A percentile compares a stretch with the other conserved stretches of the same genome.
Evolutionary conservation across 2,329 filamentous ascomycete genomes (phyloP).

Genomic region (Fusarium sp.): DNA sequence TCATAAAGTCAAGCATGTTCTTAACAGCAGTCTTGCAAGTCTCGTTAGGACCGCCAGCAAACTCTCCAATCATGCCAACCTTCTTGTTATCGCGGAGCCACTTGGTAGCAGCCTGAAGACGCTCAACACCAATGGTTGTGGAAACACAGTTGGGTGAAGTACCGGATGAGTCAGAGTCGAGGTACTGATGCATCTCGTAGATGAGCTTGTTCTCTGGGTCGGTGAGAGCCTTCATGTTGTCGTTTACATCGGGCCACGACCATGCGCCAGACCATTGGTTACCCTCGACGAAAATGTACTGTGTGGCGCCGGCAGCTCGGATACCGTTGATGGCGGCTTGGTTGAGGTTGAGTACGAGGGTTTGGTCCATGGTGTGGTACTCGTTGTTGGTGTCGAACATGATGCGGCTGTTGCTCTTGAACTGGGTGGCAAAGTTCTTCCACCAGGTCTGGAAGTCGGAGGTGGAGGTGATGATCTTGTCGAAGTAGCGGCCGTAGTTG

Average conservation of each 20-base stretch:
- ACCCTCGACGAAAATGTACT: conserved; percentile 68
- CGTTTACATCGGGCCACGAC: conserved; percentile 55
- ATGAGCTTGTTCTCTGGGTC: conserved; percentile 63
- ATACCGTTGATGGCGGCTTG: conserved; percentile 73
- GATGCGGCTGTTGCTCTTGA: conserved; percentile 64
- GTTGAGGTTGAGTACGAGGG: conserved; percentile 69
- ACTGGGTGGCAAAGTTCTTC: conserved; percentile 64
- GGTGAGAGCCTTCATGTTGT: conserved; percentile 55
- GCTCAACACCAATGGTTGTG: conserved; percentile 60
- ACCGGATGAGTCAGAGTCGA: conserved; percentile 65
- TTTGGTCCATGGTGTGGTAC: conserved; percentile 71
- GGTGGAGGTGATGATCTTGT: conserved; percentile 64
- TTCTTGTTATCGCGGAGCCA: conserved; percentile 68
- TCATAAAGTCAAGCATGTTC: conserved; percentile 63
- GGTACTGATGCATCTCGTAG: conserved; percentile 71
- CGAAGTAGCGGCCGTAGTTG: conserved; percentile 69
- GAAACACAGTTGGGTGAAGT: conserved; percentile 61
- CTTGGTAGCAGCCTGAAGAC: conserved; percentile 60
- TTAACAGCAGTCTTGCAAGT: conserved; percentile 64
- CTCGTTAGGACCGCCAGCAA: conserved; percentile 63
- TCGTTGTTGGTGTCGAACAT: conserved; percentile 77
- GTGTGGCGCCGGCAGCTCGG: conserved; percentile 67
- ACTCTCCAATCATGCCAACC: conserved; percentile 66
- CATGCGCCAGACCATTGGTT: conserved; percentile 67
- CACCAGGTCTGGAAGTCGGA: conserved; percentile 67